Evolutionary conservation across 2,329 filamentous ascomycete species (phyloP).

Genomic region (Aureobasidium sp.): DNA sequence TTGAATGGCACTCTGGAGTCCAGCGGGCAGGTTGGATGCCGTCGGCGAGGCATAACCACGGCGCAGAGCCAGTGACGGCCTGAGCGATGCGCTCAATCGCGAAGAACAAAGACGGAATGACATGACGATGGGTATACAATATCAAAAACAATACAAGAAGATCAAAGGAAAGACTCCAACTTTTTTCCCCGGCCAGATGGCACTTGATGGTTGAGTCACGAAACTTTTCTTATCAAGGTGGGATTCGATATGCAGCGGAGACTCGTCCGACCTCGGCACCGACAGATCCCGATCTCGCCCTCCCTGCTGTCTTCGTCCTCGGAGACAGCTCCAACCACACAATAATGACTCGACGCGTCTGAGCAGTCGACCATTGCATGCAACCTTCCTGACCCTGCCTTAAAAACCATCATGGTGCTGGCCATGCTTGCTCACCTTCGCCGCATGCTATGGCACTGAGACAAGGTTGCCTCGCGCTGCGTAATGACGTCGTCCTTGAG

Average conservation of each 20-base stretch:
- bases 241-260: neutral
- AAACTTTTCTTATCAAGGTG: conserved; percentile 13
- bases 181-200: neutral
- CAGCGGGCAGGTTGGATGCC: conserved; percentile 36
- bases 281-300: neutral
- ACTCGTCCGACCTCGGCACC: neutral
- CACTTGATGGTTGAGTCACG: conserved; percentile 3
- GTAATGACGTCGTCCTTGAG: neutral
- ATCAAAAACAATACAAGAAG: neutral
- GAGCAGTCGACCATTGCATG: neutral
- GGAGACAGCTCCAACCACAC: neutral
- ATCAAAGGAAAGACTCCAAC: neutral
- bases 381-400: too few relatives aligned
- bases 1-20: conserved; percentile 36
- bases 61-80: conserved; percentile 17
- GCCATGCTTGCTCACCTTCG: neutral
- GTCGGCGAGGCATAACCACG: conserved; percentile 33
- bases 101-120: conserved; percentile 21
- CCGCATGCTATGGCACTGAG: neutral
- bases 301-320: neutral
- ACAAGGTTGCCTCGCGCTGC: neutral
- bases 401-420: too few relatives aligned
- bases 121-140: conserved; percentile 16
- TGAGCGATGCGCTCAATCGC: conserved; percentile 22
- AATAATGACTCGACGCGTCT: neutral